Base-by-base conservation (phyloP, 2,329 filamentous ascomycete species). In the Penicillium crustosum region DNA sequence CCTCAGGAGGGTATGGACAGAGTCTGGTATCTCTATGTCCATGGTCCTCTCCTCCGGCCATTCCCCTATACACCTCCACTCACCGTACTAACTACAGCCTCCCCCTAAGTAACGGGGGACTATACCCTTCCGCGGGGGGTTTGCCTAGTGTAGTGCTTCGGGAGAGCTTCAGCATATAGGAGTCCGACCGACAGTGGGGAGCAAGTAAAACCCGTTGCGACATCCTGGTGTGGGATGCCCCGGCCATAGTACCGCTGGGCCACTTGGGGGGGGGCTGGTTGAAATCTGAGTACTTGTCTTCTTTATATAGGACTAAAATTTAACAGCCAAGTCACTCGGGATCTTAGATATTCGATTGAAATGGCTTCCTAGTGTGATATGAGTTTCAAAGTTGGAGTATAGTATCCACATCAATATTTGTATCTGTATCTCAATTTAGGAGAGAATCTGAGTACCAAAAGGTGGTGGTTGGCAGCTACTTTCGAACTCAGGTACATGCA, bases 31-130 rank as follows among this genome's bases (percentile, higher is more conserved):
- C 19, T 47, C 19, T 3, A 45, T 45, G 27, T 45, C 4, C 31
- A 47, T 47, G 43, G 21, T 48, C 45, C 45, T n/a, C 29, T 48
- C 45, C 45, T 48, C 45, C 45, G 45, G 21, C 31, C 45, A 13
- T 48, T 35, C 45, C 31, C 31, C 15, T 35, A 35, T 35, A 48
- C 0, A 4, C 29, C 8, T 48, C 45, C 13, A 17, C 44, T 5
- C 25, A 29, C 25, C 42, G 42, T 45, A 45, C 42, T 45, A 19
- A 45, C 42, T 44, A 44, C 42, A 9, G 25, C 23, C 42, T 44
- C 42, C 42, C 39, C 42, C 42, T 44, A 44, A 44, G 23, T 29
- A 44, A 44, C 42, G 23, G 42, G 25, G 25, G 25, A 38, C 36
- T n/a, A 3, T n/a, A 35, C 33, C 33, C 33, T 17, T 42, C 39